phyloP scores from a whole-genome alignment of 805 yeast species.

The Candida maltosa region DNA sequence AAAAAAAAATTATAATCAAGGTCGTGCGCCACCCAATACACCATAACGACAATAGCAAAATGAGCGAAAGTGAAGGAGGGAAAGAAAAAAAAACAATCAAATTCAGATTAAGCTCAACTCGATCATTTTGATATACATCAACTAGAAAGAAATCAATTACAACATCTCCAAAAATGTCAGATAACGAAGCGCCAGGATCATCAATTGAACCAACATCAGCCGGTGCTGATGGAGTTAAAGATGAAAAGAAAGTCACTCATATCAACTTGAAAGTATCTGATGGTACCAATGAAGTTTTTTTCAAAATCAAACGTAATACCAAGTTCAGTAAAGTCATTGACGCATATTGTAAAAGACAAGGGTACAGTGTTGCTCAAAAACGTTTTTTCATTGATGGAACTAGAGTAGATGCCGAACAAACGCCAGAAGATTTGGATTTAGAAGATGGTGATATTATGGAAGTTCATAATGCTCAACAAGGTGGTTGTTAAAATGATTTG shows the following conservation, averaged over 20 bases:
- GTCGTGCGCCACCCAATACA: too few relatives aligned
- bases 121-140: too few relatives aligned
- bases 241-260: conserved; percentile 62
- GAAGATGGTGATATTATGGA: conserved; percentile 96
- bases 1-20: too few relatives aligned
- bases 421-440: conserved; percentile 90
- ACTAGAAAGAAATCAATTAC: too few relatives aligned
- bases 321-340: conserved; percentile 94
- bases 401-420: conserved; percentile 80
- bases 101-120: too few relatives aligned
- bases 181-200: too few relatives aligned
- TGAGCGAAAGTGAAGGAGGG: too few relatives aligned
- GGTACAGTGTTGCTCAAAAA: conserved; percentile 76
- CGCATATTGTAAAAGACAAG: conserved; percentile 97
- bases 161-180: too few relatives aligned
- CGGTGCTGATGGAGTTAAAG: conserved; percentile 27
- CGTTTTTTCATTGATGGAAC: conserved; percentile 93
- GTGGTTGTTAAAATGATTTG: conserved; percentile 37
- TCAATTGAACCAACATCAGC: too few relatives aligned
- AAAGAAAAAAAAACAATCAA: too few relatives aligned
- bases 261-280: conserved; percentile 93
- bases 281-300: conserved; percentile 89
- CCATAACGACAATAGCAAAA: too few relatives aligned
- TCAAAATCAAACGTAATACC: conserved; percentile 90
- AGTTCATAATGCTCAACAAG: conserved; percentile 93